These are phyloP conservation scores for Cordyceps pruinosa DNA, from an alignment of 2,329 filamentous ascomycete genomes.

Conservation along the genomic window DNA sequence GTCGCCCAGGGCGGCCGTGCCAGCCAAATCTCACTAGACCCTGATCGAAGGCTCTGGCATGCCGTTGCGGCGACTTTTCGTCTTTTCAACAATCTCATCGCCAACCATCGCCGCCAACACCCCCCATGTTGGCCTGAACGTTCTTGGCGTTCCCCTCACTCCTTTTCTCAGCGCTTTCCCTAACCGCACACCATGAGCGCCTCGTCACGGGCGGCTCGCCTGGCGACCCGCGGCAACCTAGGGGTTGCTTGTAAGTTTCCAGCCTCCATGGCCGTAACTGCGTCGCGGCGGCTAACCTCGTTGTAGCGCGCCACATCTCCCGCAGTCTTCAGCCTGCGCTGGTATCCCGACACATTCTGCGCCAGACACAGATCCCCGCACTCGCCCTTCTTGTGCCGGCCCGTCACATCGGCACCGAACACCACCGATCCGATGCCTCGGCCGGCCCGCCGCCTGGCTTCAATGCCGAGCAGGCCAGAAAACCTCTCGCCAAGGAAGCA, in stretches of 20 bases:
- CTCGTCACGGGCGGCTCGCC: conserved; percentile 48
- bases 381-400: conserved; percentile 51
- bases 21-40: conserved; percentile 12
- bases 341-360: conserved; percentile 40
- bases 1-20: not conserved
- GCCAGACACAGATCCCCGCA: conserved; percentile 41
- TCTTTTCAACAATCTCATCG: conserved; percentile 8
- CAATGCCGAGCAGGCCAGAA: conserved; percentile 83
- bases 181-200: conserved; percentile 42
- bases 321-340: conserved; percentile 40
- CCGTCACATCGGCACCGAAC: conserved; percentile 52
- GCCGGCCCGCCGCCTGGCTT: conserved; percentile 77
- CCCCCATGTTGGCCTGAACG: not conserved
- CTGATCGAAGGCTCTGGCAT: conserved; percentile 9
- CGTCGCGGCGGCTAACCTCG: conserved; percentile 16
- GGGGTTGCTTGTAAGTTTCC: conserved; percentile 38
- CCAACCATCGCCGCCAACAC: not conserved
- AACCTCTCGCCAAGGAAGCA: conserved; percentile 60
- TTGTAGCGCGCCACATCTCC: conserved; percentile 39
- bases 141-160: not conserved
- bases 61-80: not conserved
- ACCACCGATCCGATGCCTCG: conserved; percentile 43
- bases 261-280: not conserved
- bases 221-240: conserved; percentile 48
- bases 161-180: not conserved